Conservation (phyloP, 768 basidiomycete species). For the Leccinum obscurum region DNA sequence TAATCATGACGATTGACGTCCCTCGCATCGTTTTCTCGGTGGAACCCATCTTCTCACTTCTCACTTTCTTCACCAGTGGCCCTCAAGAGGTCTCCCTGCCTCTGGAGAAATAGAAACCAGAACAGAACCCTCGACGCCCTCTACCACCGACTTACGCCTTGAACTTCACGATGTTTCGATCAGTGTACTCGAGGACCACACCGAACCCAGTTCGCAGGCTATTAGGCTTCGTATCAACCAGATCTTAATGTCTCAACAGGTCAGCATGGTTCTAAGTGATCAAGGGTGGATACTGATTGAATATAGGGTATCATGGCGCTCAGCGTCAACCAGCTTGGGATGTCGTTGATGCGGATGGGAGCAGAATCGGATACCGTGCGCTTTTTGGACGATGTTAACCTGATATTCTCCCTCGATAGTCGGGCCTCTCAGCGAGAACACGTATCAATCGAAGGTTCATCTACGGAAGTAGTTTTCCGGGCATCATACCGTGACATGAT, state of each 20-base stretch:
- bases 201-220: slow-evolving; percentile 76
- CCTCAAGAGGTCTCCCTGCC: slow-evolving; percentile 31
- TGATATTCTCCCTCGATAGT: slow-evolving; percentile 85
- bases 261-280: slow-evolving; percentile 32
- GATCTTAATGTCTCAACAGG: slow-evolving; percentile 90
- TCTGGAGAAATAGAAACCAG: slow-evolving; percentile 14
- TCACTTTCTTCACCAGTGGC: slow-evolving; percentile 77
- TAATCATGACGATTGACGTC: slow-evolving; percentile 86
- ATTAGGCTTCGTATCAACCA: slow-evolving; percentile 84
- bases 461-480: slow-evolving; percentile 85
- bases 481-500: slow-evolving; percentile 95
- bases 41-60: slow-evolving; percentile 86
- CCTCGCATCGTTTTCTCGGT: slow-evolving; percentile 91
- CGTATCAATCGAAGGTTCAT: slow-evolving; percentile 79
- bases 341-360: slow-evolving; percentile 93
- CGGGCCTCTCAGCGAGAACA: slow-evolving; percentile 69
- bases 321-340: slow-evolving; percentile 79
- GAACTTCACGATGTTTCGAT: slow-evolving; percentile 91
- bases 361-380: slow-evolving; percentile 77
- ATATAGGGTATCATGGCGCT: slow-evolving; percentile 76
- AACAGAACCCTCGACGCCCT: slow-evolving; percentile 13
- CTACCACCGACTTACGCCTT: slow-evolving; percentile 62
- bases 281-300: slow-evolving; percentile 10
- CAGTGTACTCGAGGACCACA: slow-evolving; percentile 83
- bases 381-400: slow-evolving; percentile 90